Percentiles rank a stretch among this genome's conserved stretches.
These are phyloP conservation scores for Phytophthora sojae DNA, from an alignment of 352 stramenopile species.

Conservation along the genomic window DNA sequence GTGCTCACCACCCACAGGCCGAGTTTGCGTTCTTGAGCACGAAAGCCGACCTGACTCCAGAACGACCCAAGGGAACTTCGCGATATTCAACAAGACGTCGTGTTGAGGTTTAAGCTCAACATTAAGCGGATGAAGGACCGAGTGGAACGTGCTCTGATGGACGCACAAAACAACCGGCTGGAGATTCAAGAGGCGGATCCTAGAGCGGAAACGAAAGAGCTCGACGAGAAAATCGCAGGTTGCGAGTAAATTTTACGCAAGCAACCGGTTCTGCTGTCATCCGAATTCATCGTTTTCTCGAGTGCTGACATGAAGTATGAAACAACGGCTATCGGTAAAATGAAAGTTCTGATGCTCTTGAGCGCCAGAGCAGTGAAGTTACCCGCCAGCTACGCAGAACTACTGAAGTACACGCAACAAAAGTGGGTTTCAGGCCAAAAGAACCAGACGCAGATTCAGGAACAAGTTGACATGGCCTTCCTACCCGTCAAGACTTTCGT, in stretches of 20 bases:
- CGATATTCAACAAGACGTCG: neutral
- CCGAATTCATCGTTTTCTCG: neutral
- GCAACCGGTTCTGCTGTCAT: neutral
- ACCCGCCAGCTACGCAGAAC: neutral
- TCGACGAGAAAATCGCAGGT: neutral
- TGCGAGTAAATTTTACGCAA: neutral
- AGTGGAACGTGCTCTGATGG: neutral
- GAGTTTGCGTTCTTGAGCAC: conserved; percentile 17
- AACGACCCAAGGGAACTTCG: neutral
- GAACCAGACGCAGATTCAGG: neutral
- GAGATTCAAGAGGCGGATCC: neutral
- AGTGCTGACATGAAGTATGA: neutral
- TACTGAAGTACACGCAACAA: neutral
- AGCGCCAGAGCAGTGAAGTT: neutral
- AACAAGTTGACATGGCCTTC: neutral
- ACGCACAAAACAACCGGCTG: neutral
- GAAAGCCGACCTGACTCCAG: conserved; percentile 1
- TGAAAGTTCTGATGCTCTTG: neutral
- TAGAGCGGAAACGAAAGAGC: neutral
- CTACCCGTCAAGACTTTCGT: neutral
- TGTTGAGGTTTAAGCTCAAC: neutral
- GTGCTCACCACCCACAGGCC: conserved; percentile 8
- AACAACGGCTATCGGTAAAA: neutral
- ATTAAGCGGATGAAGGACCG: neutral
- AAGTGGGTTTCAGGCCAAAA: neutral